Evolutionary conservation across 2,329 filamentous ascomycete species (phyloP).

Genomic region (Colletotrichum musicola): DNA sequence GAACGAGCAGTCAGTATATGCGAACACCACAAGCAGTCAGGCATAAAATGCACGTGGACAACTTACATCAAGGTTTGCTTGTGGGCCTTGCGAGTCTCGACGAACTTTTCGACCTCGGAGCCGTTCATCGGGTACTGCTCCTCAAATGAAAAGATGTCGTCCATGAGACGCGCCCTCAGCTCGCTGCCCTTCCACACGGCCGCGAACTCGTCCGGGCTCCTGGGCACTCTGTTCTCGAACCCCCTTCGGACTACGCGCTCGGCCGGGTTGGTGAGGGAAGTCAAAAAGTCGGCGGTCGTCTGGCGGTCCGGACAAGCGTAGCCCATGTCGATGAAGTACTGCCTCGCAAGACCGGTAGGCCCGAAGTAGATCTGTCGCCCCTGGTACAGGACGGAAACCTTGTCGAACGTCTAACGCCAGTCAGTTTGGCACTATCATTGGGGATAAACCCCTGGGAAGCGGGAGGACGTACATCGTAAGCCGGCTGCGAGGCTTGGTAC

Average conservation of each 20-base stretch:
- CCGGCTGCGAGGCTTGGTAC: constrained; percentile 68
- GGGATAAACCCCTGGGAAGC: constrained; percentile 59
- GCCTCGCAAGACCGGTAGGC: constrained; percentile 38
- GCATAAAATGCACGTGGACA: fast-evolving
- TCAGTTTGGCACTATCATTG: constrained; percentile 64
- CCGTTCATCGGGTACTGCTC: constrained; percentile 29
- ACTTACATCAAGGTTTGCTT: constrained; percentile 66
- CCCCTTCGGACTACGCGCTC: constrained; percentile 51
- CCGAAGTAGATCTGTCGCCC: constrained; percentile 71
- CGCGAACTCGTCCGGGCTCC: constrained; percentile 55
- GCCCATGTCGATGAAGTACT: constrained; percentile 55
- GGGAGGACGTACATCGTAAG: constrained; percentile 65
- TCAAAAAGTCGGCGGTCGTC: constrained; percentile 82
- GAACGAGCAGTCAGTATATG: neutral
- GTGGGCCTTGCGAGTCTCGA: constrained; percentile 13
- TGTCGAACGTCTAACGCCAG: constrained; percentile 72
- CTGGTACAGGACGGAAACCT: constrained; percentile 75
- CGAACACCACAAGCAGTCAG: fast-evolving
- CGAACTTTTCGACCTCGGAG: constrained; percentile 14
- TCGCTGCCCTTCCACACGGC: constrained; percentile 48
- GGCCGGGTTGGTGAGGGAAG: constrained; percentile 57
- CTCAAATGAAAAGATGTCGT: constrained; percentile 20
- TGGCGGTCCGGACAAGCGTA: constrained; percentile 67
- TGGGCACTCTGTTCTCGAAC: constrained; percentile 50
- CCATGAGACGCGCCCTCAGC: constrained; percentile 15